A percentile compares a stretch with the other conserved stretches of the same genome.
phyloP scores from a whole-genome alignment of 139 green algal species.

The Closterium sp. region DNA sequence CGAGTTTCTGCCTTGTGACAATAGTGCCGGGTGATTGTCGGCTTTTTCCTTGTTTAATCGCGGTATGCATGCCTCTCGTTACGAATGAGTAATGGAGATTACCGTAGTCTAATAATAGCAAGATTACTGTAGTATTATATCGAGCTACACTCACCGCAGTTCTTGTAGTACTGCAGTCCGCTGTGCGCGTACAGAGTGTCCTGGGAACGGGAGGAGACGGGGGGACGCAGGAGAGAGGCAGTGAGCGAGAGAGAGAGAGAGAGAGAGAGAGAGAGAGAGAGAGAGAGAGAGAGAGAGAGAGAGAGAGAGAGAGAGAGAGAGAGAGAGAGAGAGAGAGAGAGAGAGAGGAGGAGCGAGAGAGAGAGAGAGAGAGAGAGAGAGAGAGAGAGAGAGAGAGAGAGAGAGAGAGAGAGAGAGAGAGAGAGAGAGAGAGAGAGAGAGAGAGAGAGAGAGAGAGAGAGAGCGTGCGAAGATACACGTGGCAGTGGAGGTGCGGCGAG shows the following conservation, averaged over 20 bases:
- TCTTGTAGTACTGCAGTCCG: slow-evolving; percentile 27
- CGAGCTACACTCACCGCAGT: slow-evolving; percentile 12
- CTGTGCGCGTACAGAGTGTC: background rate
- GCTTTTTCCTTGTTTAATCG: too few relatives aligned
- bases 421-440: background rate
- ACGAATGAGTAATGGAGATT: too few relatives aligned
- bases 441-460: too few relatives aligned
- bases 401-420: background rate
- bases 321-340: too few relatives aligned
- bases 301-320: too few relatives aligned
- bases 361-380: background rate
- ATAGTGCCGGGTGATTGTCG: too few relatives aligned
- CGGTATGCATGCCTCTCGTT: too few relatives aligned
- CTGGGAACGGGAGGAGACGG: background rate
- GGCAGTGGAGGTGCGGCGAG: too few relatives aligned
- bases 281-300: background rate
- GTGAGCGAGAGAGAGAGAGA: background rate
- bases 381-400: background rate
- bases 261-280: background rate
- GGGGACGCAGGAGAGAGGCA: background rate
- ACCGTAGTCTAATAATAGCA: too few relatives aligned
- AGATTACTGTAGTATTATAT: too few relatives aligned
- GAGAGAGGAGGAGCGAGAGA: background rate
- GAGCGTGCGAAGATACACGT: too few relatives aligned
- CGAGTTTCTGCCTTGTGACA: too few relatives aligned